Evolutionary conservation across 1,284 basidiomycete species (phyloP), one percentile per base, ranked within the genome.

Genomic region (Bondarzewia mesenterica): DNA sequence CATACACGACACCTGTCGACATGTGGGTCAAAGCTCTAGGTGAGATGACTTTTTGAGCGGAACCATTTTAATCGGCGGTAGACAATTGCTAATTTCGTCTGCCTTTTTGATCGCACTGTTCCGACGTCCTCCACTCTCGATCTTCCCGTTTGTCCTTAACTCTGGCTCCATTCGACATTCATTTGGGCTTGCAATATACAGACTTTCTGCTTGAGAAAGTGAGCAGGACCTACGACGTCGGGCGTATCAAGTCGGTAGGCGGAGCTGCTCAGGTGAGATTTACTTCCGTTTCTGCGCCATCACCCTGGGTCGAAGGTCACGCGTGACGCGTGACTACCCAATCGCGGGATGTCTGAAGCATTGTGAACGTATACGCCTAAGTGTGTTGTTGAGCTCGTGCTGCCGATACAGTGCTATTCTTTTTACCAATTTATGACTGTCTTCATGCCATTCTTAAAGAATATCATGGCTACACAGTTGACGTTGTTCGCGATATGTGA

Each of bases 21-120:
- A 87, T 90, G 84, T 89, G 88, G 84, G 77, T 89, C 47, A 86
- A 86, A 63, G 85, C 75, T 8, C 75, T 91, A 48, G 86, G 85
- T 89, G 60, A 66, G 82, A 70, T 35, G n/a, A 35, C 8, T 18
- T 18, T 40, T 40, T 40, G 38, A 10, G 20, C 38, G 38, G 38
- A 40, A 40, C 16, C 38, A 40, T 40, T 40, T 22, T 18, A 10
- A 40, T 40, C 38, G 29, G 29, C 29, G 29, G 29, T 32, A 32
- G 5, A 56, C 32, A 51, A 46, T 47, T 29, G 35, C 46, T 46
- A 52, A 53, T 53, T 48, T 50, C 51, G 50, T 41, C 43, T 44
- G 50, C 51, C 62, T 60, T 60, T 46, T 50, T 50, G 52, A 44
- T 52, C 50, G 50, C 47, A 47, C 46, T 41, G 44, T 27, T 38